These are phyloP conservation scores for Lycium barbarum DNA, from an alignment of 257 asterid genomes.

Conservation along the genomic window DNA sequence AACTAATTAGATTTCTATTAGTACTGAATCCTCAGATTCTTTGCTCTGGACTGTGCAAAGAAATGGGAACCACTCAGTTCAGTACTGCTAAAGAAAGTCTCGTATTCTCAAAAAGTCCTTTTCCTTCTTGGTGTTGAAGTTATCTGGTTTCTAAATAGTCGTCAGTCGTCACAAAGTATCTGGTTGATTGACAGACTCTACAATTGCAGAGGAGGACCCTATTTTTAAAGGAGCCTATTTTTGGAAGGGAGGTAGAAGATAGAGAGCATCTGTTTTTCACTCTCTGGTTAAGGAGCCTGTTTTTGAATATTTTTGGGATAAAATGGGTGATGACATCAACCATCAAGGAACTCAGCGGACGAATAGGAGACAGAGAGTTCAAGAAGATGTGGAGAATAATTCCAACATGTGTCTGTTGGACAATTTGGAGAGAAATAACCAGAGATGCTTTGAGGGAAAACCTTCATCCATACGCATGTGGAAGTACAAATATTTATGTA, in stretches of 20 bases:
- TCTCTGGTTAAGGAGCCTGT: background rate
- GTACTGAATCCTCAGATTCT: background rate
- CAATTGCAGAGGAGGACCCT: no score
- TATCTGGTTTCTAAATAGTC: background rate
- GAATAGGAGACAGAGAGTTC: background rate
- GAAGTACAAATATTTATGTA: background rate
- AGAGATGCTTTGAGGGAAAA: background rate
- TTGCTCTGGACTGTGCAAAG: background rate
- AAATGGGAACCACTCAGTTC: background rate
- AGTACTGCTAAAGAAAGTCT: background rate
- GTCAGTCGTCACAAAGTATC: background rate
- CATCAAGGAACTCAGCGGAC: background rate
- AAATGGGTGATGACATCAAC: constrained; percentile 13
- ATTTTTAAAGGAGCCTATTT: no score
- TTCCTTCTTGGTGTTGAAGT: background rate
- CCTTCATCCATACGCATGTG: background rate
- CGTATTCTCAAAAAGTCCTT: background rate
- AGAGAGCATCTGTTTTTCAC: background rate
- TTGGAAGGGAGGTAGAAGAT: background rate
- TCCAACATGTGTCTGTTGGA: background rate
- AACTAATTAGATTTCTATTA: background rate
- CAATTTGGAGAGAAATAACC: background rate
- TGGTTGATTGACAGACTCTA: background rate
- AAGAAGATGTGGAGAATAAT: background rate
- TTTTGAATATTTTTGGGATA: background rate